Conservation (phyloP, 2,329 filamentous ascomycete genomes). For the Hortaea werneckii region DNA sequence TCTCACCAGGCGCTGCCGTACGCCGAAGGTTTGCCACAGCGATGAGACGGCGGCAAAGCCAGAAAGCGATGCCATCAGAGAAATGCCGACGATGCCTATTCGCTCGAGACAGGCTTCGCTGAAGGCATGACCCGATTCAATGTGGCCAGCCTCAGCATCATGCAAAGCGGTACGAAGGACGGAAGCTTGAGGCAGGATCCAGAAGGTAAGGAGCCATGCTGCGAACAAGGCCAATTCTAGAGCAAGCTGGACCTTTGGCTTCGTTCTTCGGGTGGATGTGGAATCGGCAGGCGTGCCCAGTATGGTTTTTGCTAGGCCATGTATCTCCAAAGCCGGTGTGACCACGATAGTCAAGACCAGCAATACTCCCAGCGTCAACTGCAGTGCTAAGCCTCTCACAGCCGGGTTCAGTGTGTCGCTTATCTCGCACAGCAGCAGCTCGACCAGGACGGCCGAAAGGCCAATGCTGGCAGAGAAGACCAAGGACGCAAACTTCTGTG, state of each 20-base stretch:
- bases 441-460: conserved; percentile 65
- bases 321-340: conserved; percentile 70
- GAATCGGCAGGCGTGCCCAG: conserved; percentile 53
- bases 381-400: conserved; percentile 58
- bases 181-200: conserved; percentile 42
- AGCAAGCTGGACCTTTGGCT: conserved; percentile 36
- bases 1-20: conserved; percentile 46
- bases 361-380: conserved; percentile 59
- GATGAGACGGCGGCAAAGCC: conserved; percentile 83
- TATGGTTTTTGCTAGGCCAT: conserved; percentile 41
- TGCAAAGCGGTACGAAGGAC: conserved; percentile 30
- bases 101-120: conserved; percentile 50
- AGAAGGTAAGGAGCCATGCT: conserved; percentile 64
- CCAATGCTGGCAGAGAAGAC: conserved; percentile 70
- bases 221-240: conserved; percentile 54
- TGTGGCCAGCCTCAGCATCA: conserved; percentile 27
- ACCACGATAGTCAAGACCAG: conserved; percentile 62
- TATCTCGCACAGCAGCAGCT: conserved; percentile 76
- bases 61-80: conserved; percentile 76
- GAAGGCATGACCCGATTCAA: conserved; percentile 29
- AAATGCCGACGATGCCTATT: conserved; percentile 75
- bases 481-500: conserved; percentile 32
- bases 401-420: conserved; percentile 60
- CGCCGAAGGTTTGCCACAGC: conserved; percentile 73
- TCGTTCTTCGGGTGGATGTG: conserved; percentile 46